These are phyloP conservation scores for Corrigiola litoralis DNA, from an alignment of 179 eudicot species.

Conservation along the genomic window DNA sequence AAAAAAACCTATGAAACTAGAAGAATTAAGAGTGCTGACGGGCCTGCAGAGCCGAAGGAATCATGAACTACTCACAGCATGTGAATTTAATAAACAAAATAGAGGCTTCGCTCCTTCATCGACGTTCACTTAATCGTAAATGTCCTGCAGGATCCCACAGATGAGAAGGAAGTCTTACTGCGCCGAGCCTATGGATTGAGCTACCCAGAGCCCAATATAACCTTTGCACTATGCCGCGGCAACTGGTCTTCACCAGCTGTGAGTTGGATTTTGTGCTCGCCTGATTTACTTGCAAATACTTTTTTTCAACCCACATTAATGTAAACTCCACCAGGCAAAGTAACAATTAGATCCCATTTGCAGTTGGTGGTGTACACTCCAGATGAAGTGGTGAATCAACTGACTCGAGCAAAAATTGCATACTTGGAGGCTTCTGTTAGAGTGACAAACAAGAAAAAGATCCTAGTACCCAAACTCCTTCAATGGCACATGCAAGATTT, in stretches of 20 bases:
- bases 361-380: slow-evolving; percentile 77
- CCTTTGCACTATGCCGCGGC: slow-evolving; percentile 87
- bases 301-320: neutral
- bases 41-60: too few species aligned
- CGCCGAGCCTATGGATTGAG: slow-evolving; percentile 74
- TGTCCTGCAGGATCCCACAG: slow-evolving; percentile 39
- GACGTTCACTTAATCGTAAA: slow-evolving; percentile 8
- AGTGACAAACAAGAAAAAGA: slow-evolving; percentile 72
- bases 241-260: slow-evolving; percentile 92
- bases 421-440: slow-evolving; percentile 83
- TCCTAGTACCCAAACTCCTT: slow-evolving; percentile 83
- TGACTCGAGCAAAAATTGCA: slow-evolving; percentile 75
- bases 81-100: neutral
- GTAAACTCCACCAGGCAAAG: slow-evolving; percentile 5
- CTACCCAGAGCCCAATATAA: slow-evolving; percentile 89
- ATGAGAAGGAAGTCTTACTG: slow-evolving; percentile 65
- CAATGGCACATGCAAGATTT: slow-evolving; percentile 94
- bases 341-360: slow-evolving; percentile 9
- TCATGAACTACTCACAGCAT: too few species aligned
- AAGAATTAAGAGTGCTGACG: too few species aligned
- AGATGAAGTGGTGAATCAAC: slow-evolving; percentile 67
- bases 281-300: neutral
- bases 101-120: neutral
- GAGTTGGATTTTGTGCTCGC: slow-evolving; percentile 21
- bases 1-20: neutral